These are phyloP conservation scores for Wickerhamiella bombiphila DNA, from an alignment of 805 yeast genomes.

Conservation along the genomic window DNA sequence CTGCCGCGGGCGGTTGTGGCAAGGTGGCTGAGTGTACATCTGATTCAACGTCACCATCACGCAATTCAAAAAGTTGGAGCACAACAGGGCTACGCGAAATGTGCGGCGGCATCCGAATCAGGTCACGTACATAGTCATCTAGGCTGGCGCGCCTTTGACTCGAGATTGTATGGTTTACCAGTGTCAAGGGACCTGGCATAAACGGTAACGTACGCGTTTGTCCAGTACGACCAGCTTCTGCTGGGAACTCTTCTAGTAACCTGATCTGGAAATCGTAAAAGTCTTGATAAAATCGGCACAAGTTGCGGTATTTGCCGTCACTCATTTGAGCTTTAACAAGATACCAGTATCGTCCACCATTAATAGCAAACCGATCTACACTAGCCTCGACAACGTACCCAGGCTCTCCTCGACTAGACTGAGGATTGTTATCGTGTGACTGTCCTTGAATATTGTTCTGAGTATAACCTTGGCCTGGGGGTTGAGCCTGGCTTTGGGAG, in stretches of 20 bases:
- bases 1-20: constrained; percentile 23
- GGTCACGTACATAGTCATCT: constrained; percentile 40
- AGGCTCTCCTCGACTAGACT: background rate
- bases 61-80: constrained; percentile 51
- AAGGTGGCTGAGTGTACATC: constrained; percentile 9
- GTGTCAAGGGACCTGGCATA: constrained; percentile 91
- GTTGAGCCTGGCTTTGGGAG: constrained; percentile 1
- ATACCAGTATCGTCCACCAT: constrained; percentile 83
- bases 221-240: constrained; percentile 81
- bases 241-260: constrained; percentile 70
- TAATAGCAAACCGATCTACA: constrained; percentile 66
- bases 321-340: constrained; percentile 51
- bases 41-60: constrained; percentile 47
- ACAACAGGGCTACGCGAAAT: constrained; percentile 60
- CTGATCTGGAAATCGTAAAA: constrained; percentile 86
- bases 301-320: constrained; percentile 51
- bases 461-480: background rate
- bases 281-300: constrained; percentile 88
- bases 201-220: constrained; percentile 72
- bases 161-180: constrained; percentile 65
- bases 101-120: constrained; percentile 60
- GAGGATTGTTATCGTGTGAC: background rate
- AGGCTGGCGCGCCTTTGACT: constrained; percentile 39
- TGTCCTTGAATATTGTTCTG: background rate
- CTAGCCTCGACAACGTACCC: constrained; percentile 42